Conservation (phyloP, 2,329 filamentous ascomycete species). For the Neonectria punicea region DNA sequence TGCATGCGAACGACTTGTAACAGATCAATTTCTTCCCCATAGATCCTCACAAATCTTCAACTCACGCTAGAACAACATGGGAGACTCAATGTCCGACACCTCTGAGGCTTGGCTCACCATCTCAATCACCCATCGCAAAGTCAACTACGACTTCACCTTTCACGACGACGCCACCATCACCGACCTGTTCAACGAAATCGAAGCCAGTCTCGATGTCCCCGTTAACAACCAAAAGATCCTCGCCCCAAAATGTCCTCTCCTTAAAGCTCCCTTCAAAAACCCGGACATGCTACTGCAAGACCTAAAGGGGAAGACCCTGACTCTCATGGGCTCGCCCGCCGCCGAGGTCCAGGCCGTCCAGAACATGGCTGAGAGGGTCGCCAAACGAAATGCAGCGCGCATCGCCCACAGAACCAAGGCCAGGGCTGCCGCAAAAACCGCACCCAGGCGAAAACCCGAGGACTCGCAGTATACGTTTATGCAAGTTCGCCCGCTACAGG, state of each 20-base stretch:
- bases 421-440: conserved; percentile 23
- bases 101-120: conserved; percentile 53
- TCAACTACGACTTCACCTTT: conserved; percentile 56
- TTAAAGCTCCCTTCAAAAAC: conserved; percentile 73
- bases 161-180: conserved; percentile 58
- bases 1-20: conserved; percentile 23
- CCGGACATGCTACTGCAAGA: conserved; percentile 60
- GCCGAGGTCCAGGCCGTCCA: conserved; percentile 68
- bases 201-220: conserved; percentile 67
- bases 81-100: conserved; percentile 31
- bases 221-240: conserved; percentile 74
- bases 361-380: conserved; percentile 58
- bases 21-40: not conserved
- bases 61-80: not conserved
- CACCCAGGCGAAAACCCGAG: conserved; percentile 50
- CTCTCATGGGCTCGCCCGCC: conserved; percentile 71
- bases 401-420: conserved; percentile 45
- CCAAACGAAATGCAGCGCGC: conserved; percentile 58
- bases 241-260: conserved; percentile 70
- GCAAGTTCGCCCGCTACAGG: conserved; percentile 76
- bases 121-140: conserved; percentile 58
- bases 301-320: conserved; percentile 68
- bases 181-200: conserved; percentile 70
- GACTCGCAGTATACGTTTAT: conserved; percentile 83
- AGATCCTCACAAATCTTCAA: not conserved